Percentiles rank a stretch among this genome's conserved stretches.
phyloP scores from a whole-genome alignment of 495 filamentous ascomycete species.

The Daldinia childiae region DNA sequence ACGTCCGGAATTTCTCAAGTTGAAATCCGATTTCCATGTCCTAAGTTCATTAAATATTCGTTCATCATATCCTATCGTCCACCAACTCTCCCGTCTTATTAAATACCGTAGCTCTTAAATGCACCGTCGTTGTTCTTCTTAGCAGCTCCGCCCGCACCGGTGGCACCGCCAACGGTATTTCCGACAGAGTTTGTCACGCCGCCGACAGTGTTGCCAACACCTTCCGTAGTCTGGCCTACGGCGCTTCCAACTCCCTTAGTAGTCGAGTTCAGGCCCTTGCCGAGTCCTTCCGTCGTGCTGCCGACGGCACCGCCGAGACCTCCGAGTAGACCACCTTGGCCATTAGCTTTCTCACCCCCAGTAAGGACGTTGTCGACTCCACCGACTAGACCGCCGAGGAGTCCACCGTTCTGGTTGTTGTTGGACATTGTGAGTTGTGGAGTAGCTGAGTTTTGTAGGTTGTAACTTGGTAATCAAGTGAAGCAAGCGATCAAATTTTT shows the following conservation, averaged over 20 bases:
- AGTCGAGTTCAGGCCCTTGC: slow-evolving; percentile 49
- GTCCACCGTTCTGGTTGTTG: slow-evolving; percentile 48
- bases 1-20: not conserved
- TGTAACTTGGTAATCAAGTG: not conserved
- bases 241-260: slow-evolving; percentile 48
- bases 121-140: slow-evolving; percentile 24
- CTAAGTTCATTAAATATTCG: not conserved
- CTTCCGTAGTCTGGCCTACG: slow-evolving; percentile 51
- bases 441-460: not conserved
- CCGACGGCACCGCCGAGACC: slow-evolving; percentile 43
- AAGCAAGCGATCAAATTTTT: not conserved
- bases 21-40: not conserved
- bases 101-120: slow-evolving; percentile 48
- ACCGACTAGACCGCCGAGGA: slow-evolving; percentile 53
- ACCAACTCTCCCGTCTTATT: not conserved
- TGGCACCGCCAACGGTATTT: slow-evolving; percentile 37
- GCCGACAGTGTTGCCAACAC: slow-evolving; percentile 44
- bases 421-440: slow-evolving; percentile 44
- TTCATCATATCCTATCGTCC: not conserved
- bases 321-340: slow-evolving; percentile 55
- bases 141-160: slow-evolving; percentile 33
- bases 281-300: slow-evolving; percentile 50
- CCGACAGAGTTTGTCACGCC: slow-evolving; percentile 41
- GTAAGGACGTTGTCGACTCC: slow-evolving; percentile 54
- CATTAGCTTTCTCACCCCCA: slow-evolving; percentile 52